Evolutionary conservation across 73 alveolate species (phyloP).

Genomic region (Tetrahymena thermophila): DNA sequence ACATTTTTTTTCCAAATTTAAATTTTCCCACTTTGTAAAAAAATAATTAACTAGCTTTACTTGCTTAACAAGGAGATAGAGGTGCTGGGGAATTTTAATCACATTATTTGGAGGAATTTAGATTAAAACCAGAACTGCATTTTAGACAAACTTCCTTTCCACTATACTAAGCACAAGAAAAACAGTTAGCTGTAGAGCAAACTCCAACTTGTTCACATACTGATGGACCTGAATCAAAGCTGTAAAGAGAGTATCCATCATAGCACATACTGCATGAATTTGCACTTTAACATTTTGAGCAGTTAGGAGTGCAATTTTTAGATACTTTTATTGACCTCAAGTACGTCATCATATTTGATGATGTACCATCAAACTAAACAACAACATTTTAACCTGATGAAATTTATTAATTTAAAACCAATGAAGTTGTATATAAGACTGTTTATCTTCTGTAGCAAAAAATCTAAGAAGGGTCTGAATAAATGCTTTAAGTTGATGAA

Average conservation of each 20-base stretch:
- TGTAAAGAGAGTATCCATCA: neutral
- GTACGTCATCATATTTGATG: neutral
- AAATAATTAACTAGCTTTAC: neutral
- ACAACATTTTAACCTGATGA: neutral
- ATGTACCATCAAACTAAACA: neutral
- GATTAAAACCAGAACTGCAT: neutral
- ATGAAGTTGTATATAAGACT: neutral
- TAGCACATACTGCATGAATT: neutral
- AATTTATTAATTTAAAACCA: too few species aligned
- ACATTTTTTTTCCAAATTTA: too few species aligned
- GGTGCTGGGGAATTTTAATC: neutral
- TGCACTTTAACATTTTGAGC: neutral
- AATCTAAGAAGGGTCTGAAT: neutral
- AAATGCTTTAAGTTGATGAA: neutral
- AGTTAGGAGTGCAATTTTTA: neutral
- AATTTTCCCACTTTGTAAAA: too few species aligned
- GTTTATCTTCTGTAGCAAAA: neutral
- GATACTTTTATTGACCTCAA: neutral
- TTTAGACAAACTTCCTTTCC: neutral
- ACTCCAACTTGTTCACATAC: neutral
- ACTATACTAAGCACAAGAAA: neutral
- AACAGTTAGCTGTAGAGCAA: neutral
- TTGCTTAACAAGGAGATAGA: neutral
- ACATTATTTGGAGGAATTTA: neutral
- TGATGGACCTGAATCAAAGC: neutral